Base-by-base conservation (phyloP, 768 basidiomycete genomes). In the Mycena olivaceomarginata region DNA sequence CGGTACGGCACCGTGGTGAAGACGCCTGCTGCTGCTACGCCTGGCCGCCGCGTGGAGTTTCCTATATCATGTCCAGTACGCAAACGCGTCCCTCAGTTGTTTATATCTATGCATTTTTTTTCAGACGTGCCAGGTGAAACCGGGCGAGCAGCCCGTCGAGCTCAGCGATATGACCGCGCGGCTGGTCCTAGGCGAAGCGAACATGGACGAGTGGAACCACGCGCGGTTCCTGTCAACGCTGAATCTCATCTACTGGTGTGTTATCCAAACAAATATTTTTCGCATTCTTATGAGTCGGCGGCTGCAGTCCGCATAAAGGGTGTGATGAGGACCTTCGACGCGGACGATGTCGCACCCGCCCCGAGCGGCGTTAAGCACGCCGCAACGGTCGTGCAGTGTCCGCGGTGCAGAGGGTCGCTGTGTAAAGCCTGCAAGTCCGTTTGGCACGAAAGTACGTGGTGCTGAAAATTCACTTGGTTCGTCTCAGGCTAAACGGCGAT, bases 191-290 rank as follows among this genome's bases (percentile, higher is more conserved):
- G 81, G 81, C 15, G 79, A 78, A 12, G 22, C 69, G 22, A 80
- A 81, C n/a, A 78, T 80, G 76, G 72, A 80, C 53, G 81, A 77
- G 65, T 81, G 81, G 81, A 75, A 75, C 43, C 77, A 81, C 66
- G 72, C 74, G 1, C 79, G 81, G 5, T 81, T 73, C 41, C 46
- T 80, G 64, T 80, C 81, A 39, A 74, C 62, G 40, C 66, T 81
- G 15, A 78, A 81, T 67, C 70, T 81, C 56, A 77, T 81, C 41
- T 77, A 81, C 43, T 81, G 81, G 81, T 80, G 20, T 5, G 72
- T 63, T 31, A 11, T 18, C 31, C 31, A 15, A 39, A 10, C 43
- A 45, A 45, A 62, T 16, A 3, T 31, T 25, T 8, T 12, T 0
- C 12, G 5, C 13, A 31, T 8, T 41, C 12, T 25, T 11, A 13